A percentile compares a stretch with the other conserved stretches of the same genome.
Conservation (phyloP, 768 basidiomycete genomes). For the Mycena galericulata region DNA sequence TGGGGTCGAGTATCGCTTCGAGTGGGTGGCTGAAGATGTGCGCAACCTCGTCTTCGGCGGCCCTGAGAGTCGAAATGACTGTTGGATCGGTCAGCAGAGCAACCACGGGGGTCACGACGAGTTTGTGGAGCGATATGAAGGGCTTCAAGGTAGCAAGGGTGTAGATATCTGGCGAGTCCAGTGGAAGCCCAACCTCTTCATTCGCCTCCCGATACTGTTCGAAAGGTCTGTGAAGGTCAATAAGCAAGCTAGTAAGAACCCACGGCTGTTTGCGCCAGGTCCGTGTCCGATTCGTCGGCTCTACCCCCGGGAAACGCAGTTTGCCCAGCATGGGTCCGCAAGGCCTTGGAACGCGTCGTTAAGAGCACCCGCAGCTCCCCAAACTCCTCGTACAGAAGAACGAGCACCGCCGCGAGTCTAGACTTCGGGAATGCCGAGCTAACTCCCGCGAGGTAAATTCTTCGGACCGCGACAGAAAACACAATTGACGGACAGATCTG, state of each 20-base stretch:
- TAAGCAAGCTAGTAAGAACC: slow-evolving; percentile 45
- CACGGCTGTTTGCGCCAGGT: slow-evolving; percentile 81
- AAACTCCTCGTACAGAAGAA: slow-evolving; percentile 80
- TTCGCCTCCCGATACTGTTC: slow-evolving; percentile 82
- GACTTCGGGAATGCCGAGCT: slow-evolving; percentile 48
- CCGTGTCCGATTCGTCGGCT: slow-evolving; percentile 72
- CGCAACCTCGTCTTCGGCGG: slow-evolving; percentile 78
- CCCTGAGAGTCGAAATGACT: slow-evolving; percentile 63
- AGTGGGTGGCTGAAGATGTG: slow-evolving; percentile 86
- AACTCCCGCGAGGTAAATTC: slow-evolving; percentile 30
- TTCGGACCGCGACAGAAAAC: slow-evolving; percentile 22
- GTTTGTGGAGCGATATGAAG: slow-evolving; percentile 71
- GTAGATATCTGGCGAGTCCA: slow-evolving; percentile 66
- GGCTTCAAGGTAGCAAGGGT: slow-evolving; percentile 73
- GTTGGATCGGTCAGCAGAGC: slow-evolving; percentile 70
- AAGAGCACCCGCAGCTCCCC: slow-evolving; percentile 80
- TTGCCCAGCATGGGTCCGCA: slow-evolving; percentile 83
- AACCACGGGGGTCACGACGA: slow-evolving; percentile 85
- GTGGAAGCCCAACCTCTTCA: slow-evolving; percentile 85
- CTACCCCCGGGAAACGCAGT: slow-evolving; percentile 89
- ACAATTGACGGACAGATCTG: slow-evolving; percentile 66
- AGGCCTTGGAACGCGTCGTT: slow-evolving; percentile 84
- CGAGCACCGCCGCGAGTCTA: slow-evolving; percentile 81
- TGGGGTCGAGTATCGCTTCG: slow-evolving; percentile 76
- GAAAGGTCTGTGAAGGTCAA: slow-evolving; percentile 7